These are phyloP conservation scores for Tricladium varicosporioides DNA, from an alignment of 2,329 filamentous ascomycete species.

Conservation along the genomic window DNA sequence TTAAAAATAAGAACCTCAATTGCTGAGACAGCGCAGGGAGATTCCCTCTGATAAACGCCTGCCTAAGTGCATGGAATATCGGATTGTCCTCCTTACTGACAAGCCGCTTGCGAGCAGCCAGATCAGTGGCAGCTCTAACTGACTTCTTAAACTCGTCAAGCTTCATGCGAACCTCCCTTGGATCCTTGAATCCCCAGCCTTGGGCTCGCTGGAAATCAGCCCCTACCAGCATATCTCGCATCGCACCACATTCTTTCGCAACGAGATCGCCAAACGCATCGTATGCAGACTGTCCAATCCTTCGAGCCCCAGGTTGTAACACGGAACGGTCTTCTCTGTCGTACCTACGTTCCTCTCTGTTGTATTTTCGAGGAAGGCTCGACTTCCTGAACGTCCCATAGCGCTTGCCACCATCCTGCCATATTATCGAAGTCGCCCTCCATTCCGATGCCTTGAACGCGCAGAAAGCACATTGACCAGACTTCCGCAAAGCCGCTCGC, in stretches of 20 bases:
- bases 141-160: slow-evolving; percentile 11
- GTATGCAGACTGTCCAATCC: slow-evolving; percentile 1
- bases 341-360: too few relatives aligned
- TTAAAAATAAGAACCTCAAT: slow-evolving; percentile 65
- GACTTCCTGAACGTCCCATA: background rate
- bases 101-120: slow-evolving; percentile 13
- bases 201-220: background rate
- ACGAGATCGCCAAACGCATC: slow-evolving; percentile 6
- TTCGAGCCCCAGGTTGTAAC: background rate
- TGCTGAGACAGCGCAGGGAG: slow-evolving; percentile 51
- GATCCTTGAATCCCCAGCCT: slow-evolving; percentile 19
- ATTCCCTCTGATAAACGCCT: slow-evolving; percentile 57
- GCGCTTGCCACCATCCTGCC: slow-evolving; percentile 4
- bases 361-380: background rate
- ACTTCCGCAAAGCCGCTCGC: slow-evolving; percentile 38
- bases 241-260: background rate
- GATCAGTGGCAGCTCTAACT: slow-evolving; percentile 12
- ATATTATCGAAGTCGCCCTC: slow-evolving; percentile 24
- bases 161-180: slow-evolving; percentile 14
- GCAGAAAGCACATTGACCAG: slow-evolving; percentile 41
- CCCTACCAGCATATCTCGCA: too few relatives aligned
- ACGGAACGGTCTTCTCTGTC: background rate
- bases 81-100: slow-evolving; percentile 19
- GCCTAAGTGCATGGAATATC: slow-evolving; percentile 43
- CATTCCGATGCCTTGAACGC: slow-evolving; percentile 35